Conservation (phyloP, 352 stramenopile species). For the Aphanomyces cochlioides region DNA sequence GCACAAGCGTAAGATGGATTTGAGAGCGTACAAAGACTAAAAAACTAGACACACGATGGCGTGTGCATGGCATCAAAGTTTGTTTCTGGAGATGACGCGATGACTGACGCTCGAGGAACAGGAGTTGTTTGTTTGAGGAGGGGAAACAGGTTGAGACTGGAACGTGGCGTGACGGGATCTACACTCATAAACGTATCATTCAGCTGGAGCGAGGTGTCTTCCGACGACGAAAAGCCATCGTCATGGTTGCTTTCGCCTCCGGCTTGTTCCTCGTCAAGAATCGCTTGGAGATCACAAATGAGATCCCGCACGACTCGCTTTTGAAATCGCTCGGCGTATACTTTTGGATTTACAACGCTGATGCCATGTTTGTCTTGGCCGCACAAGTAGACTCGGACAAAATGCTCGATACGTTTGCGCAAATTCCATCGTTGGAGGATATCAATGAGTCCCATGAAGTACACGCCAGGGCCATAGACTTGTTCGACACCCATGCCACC, state of each 20-base stretch:
- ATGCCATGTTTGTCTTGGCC: constrained; percentile 70
- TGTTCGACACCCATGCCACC: constrained; percentile 73
- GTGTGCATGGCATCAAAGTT: constrained; percentile 3
- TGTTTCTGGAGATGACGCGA: neutral
- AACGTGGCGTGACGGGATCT: constrained; percentile 21
- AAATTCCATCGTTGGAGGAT: constrained; percentile 94
- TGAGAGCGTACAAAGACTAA: constrained; percentile 46
- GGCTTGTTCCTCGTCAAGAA: neutral
- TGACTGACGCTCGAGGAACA: neutral
- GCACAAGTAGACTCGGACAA: constrained; percentile 65
- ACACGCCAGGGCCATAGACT: constrained; percentile 89
- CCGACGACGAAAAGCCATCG: constrained; percentile 3
- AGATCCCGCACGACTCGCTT: constrained; percentile 68
- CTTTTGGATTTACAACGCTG: constrained; percentile 60
- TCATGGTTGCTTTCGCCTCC: neutral
- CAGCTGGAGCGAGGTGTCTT: neutral
- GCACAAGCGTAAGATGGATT: constrained; percentile 60
- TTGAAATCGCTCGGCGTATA: constrained; percentile 76
- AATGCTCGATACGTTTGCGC: constrained; percentile 86
- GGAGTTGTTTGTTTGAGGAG: neutral
- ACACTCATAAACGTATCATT: constrained; percentile 23
- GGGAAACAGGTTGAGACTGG: constrained; percentile 17
- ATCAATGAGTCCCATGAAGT: constrained; percentile 94
- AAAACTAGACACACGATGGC: neutral
- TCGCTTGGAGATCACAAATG: constrained; percentile 47